phyloP scores from a whole-genome alignment of 371 early-diverging fungal genomes.

The Apophysomyces variabilis region DNA sequence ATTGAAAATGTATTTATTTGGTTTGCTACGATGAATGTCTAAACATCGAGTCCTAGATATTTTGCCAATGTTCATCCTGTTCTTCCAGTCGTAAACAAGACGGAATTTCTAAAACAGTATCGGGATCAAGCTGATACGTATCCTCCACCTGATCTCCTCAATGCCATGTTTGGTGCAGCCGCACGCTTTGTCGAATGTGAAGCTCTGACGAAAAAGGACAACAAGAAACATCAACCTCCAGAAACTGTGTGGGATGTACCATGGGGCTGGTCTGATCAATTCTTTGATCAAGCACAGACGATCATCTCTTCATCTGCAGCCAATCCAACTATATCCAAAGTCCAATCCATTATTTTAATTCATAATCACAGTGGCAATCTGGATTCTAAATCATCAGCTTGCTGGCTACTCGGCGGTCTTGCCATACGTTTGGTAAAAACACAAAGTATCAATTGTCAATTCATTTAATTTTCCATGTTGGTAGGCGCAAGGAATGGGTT shows the following conservation, averaged over 20 bases:
- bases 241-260: constrained; percentile 49
- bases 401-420: constrained; percentile 46
- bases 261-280: constrained; percentile 49
- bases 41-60: constrained; percentile 26
- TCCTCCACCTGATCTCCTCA: constrained; percentile 42
- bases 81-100: constrained; percentile 52
- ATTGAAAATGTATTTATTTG: constrained; percentile 40
- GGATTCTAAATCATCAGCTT: constrained; percentile 52
- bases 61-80: constrained; percentile 54
- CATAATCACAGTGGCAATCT: constrained; percentile 48
- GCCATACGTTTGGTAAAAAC: constrained; percentile 9
- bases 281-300: constrained; percentile 46
- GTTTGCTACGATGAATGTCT: not conserved
- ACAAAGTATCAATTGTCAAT: not conserved
- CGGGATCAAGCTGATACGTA: constrained; percentile 43
- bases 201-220: constrained; percentile 20
- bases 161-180: constrained; percentile 57
- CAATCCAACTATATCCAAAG: constrained; percentile 42
- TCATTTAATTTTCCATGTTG: not conserved
- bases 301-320: constrained; percentile 30
- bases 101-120: constrained; percentile 44
- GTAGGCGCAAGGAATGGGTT: constrained; percentile 45
- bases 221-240: constrained; percentile 22
- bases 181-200: constrained; percentile 51
- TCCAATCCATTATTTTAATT: constrained; percentile 48